Evolutionary conservation across 192 early-diverging fungal species (phyloP).

Genomic region (Allomyces macrogynus): DNA sequence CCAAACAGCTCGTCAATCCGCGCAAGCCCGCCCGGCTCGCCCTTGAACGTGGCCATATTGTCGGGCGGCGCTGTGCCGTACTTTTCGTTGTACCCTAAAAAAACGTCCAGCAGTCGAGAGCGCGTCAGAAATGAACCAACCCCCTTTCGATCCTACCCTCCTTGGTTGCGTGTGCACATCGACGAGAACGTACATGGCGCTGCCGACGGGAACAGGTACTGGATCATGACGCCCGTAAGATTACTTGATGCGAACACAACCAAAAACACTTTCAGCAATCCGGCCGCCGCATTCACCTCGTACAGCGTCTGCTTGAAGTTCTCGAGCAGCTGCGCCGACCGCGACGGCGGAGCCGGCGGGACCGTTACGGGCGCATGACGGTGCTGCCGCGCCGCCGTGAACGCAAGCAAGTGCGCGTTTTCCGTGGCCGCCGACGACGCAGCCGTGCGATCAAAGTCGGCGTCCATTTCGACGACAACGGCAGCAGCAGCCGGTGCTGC

Average conservation of each 20-base stretch:
- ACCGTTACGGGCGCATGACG: too few species aligned
- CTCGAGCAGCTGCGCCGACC: too few species aligned
- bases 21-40: slow-evolving; percentile 42
- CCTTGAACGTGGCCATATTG: slow-evolving; percentile 33
- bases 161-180: too few species aligned
- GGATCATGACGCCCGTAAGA: neutral
- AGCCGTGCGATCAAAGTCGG: neutral
- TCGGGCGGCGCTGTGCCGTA: slow-evolving; percentile 40
- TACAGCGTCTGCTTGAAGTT: neutral
- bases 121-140: too few species aligned
- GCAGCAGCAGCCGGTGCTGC: slow-evolving; percentile 35
- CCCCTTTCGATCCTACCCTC: too few species aligned
- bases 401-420: neutral
- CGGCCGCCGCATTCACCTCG: neutral
- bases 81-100: slow-evolving; percentile 44
- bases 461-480: slow-evolving; percentile 18
- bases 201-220: slow-evolving; percentile 1
- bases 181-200: neutral
- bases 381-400: too few species aligned
- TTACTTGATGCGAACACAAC: neutral
- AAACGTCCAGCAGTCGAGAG: too few species aligned
- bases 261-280: too few species aligned
- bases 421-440: neutral
- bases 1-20: slow-evolving; percentile 49
- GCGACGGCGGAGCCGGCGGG: too few species aligned